Conservation (phyloP, 139 green algal species). For the Chlorella sp. region DNA sequence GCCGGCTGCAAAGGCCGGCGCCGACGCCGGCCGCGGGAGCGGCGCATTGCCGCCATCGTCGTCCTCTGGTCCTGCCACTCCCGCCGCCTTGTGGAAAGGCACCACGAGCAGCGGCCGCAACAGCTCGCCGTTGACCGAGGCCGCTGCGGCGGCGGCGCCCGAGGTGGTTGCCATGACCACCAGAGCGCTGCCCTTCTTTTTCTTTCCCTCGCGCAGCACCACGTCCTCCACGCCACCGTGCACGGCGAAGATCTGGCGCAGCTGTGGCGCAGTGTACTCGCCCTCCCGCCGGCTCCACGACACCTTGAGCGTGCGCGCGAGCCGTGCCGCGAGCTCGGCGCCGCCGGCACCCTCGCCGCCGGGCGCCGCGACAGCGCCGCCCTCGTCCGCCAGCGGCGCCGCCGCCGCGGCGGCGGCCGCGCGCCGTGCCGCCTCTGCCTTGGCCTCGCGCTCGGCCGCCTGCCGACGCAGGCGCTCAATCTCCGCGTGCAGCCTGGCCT, state of each 20-base stretch:
- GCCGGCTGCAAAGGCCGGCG: not conserved
- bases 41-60: too few species aligned
- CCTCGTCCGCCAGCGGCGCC: not conserved
- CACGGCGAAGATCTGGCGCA: constrained; percentile 47
- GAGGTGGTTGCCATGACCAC: constrained; percentile 58
- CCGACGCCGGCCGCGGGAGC: not conserved
- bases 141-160: constrained; percentile 29
- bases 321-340: constrained; percentile 43
- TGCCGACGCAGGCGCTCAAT: constrained; percentile 62
- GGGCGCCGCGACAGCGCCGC: not conserved
- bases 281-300: constrained; percentile 45
- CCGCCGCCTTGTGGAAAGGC: constrained; percentile 37
- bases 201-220: constrained; percentile 47
- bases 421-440: constrained; percentile 24
- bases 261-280: constrained; percentile 31
- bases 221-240: constrained; percentile 67
- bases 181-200: constrained; percentile 52
- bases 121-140: constrained; percentile 15
- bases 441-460: constrained; percentile 29
- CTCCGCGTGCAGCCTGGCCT: constrained; percentile 45
- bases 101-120: constrained; percentile 45
- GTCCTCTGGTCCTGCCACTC: not conserved
- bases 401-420: not conserved
- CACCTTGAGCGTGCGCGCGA: constrained; percentile 66
- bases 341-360: not conserved